Evolutionary conservation across 495 filamentous ascomycete species (phyloP), one percentile per base, ranked within the genome.

Genomic region (Clavariopsis aquatica): DNA sequence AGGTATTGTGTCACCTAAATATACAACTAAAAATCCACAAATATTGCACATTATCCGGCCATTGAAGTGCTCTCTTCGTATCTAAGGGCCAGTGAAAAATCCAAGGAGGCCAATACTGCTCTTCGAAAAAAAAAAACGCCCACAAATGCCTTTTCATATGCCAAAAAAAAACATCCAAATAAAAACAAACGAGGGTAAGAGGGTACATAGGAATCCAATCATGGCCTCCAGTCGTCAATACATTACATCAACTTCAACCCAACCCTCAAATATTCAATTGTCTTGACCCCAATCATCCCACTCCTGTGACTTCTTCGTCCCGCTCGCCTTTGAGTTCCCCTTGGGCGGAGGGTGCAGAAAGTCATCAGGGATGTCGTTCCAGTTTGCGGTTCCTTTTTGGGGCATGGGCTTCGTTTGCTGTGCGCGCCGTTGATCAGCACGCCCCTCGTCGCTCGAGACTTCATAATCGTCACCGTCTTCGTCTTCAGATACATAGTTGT

Each of bases 291-390:
- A 69, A 24, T 69, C 66, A 60, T 64, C 60, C 66, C 66, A 69
- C 34, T 57, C 60, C 15, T 64, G 27, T 12, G 22, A 26, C 31
- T 51, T 60, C 55, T 52, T 49, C 47, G 43, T 34, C 46, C 45
- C 56, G 22, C 23, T 20, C 4, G 24, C 29, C 26, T 7, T 19
- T 20, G 6, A 19, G 5, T 52, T 64, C 55, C 53, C 61, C 56
- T 60, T 60, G 29, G 72, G 64, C 22, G 69, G 45, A 23, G 49
- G 19, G 13, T 60, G 15, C 20, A 76, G 55, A 62, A 75, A 73
- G 43, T 72, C 74, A 9, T 71, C 73, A 1, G 74, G 74, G 12
- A 76, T 62, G 57, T 76, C 74, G 56, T 76, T 76, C 74, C 73
- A 76, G 52, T 72, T 69, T 60, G 60, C 60, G 2, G 65, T 69